These are phyloP conservation scores for Diplosphaera chodatii DNA, from an alignment of 139 green algal genomes.

Conservation along the genomic window DNA sequence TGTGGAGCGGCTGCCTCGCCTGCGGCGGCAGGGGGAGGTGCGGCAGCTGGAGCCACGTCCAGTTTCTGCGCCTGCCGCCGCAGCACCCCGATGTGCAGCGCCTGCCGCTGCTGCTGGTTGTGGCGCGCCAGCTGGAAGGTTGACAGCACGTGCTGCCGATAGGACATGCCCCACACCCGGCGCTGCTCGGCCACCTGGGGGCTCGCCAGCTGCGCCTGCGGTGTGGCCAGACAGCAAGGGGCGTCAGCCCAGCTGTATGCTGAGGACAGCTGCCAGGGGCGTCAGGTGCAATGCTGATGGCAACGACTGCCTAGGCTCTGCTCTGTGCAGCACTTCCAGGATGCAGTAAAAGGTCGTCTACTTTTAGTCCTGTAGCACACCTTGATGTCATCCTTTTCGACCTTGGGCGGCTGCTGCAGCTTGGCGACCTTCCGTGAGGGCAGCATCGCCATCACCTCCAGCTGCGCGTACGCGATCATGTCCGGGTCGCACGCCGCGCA, in stretches of 20 bases:
- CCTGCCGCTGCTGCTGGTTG: slow-evolving; percentile 9
- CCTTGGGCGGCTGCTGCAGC: slow-evolving; percentile 3
- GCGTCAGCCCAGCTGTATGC: no score
- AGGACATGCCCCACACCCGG: slow-evolving; percentile 7
- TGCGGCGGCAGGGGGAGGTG: no score
- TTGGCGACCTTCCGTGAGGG: slow-evolving; percentile 3
- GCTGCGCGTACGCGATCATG: slow-evolving; percentile 7
- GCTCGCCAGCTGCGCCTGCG: not conserved
- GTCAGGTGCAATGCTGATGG: no score
- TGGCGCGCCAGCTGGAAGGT: slow-evolving; percentile 6
- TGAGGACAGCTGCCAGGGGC: no score
- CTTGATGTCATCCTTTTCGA: not conserved
- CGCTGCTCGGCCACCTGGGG: slow-evolving; percentile 4
- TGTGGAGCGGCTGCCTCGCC: no score
- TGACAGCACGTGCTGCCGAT: slow-evolving; percentile 1
- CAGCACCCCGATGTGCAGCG: slow-evolving; percentile 2
- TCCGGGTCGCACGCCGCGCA: slow-evolving; percentile 3
- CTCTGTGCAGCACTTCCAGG: no score
- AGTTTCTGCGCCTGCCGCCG: no score
- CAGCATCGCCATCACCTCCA: slow-evolving; percentile 15
- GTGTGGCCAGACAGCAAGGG: no score
- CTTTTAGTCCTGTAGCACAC: no score
- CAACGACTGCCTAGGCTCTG: no score
- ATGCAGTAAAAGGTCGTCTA: no score
- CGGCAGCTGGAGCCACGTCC: no score